Base-by-base conservation (phyloP, 345 rosid genomes). In the Aquilaria malaccensis region DNA sequence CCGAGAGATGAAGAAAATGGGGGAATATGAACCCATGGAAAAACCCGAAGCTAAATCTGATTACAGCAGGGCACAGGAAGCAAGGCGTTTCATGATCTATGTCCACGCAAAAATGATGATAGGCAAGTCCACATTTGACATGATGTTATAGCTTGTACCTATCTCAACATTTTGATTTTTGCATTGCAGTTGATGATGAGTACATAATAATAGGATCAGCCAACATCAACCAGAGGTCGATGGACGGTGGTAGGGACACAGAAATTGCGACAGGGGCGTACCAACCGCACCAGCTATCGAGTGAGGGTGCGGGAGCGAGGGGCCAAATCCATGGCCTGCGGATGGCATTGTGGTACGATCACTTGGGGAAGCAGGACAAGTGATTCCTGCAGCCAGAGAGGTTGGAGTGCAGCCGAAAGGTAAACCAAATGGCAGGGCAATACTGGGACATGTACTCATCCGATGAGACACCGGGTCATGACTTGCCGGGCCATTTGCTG, bases 61-160 rank as follows among this genome's bases (percentile, higher is more conserved):
- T 58, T 77, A 82, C 66, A 7, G 48, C 22, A 73, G 72, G 76
- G 82, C 87, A 49, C 84, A 82, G 70, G 63, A 67, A 56, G 31
- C 79, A 7, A 70, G 87, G 57, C 76, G 87, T 13, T 77, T 77
- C 69, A 79, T 82, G 87, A 81, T 84, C 68, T 79, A 81, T 65
- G 77, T 81, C 31, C 89, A 84, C 61, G 73, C 89, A 58, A 81
- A 81, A 71, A 69, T 73, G 73, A 81, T 81, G 82, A 81, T 84
- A 13, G 86, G 86, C 77, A 77, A 70, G 52, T 32, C 37, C n/a
- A 22, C 22, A 31, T 57, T 47, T 13, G 14, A 13, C 10, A 51
- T 2, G 11, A 33, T 49, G 2, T 51, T 2, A 22, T 22, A 22
- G 22, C 22, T 22, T 22, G 22, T 22, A 22, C 22, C 22, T 22